Evolutionary conservation across 306 rosid genomes (phyloP), one percentile per base, ranked within the genome.

Genomic region (Quercus ilex): DNA sequence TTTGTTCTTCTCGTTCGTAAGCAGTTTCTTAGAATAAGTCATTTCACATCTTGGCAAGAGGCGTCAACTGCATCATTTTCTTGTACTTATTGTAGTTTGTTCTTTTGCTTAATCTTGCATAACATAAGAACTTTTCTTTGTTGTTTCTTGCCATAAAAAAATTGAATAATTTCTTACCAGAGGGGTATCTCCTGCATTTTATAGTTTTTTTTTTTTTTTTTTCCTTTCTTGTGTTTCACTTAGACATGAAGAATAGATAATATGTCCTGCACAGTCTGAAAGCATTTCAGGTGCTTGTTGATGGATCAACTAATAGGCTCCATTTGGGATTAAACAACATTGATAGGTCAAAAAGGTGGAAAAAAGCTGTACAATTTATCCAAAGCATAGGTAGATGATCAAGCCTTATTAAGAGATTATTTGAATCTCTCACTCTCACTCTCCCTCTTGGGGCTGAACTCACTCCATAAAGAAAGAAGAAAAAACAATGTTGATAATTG

Each of bases 1-100:
- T 8, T 7, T 41, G 46, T 41, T 41, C 11, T 2, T 41, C 12
- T 41, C 25, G 15, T 25, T 17, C 10, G 20, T 51, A 46, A 68
- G 84, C 62, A 68, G 75, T 13, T 28, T 69, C 57, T 35, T 20
- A 53, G 46, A 63, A 33, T 81, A 53, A 49, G 31, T 20, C 55
- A 53, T 49, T 26, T 4, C 69, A 18, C 17, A 19, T 59, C 20
- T 81, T 8, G 41, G 49, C 20, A 71, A 52, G 73, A 56, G 35
- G 56, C 51, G 57, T 76, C 7, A 43, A 75, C 0, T 70, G 72
- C 20, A 9, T 30, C 2, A 18, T 3, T 6, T 21, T 30, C 41
- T 64, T 77, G 41, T 55, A 4, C 43, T 17, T 5, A 7, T 69
- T 38, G 63, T 13, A 8, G 72, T 69, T 3, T 11, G 12, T 25